Evolutionary conservation across 2,329 filamentous ascomycete genomes (phyloP), one percentile per base, ranked within the genome.

Genomic region (Cordyceps cateniannulata): DNA sequence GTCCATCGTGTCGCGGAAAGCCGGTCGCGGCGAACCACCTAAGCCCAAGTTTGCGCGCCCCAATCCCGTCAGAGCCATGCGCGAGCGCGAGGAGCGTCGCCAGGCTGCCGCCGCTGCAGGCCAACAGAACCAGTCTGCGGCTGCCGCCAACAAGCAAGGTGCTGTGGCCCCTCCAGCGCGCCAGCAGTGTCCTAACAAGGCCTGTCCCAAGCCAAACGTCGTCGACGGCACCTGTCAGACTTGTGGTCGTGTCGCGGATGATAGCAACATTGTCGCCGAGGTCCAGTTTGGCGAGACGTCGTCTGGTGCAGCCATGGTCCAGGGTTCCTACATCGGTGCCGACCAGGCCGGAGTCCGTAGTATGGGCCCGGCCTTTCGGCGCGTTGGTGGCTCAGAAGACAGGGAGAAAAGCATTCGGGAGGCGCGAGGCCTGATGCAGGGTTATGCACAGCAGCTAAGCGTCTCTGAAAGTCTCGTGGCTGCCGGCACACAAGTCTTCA

Each of bases 241-340:
- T 51, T 98, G 95, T 73, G 93, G 92, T 81, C 87, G 85, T 63
- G 85, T 96, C 66, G 85, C 93, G 60, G 88, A 90, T 67, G 89
- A 96, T 70, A 87, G 86, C 71, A 92, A 96, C 69, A 96, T 98
- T 64, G 93, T 97, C 62, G 85, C 91, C 53, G 95, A 99, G 73
- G 85, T 98, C 64, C 88, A 88, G 24, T 99, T 98, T 70, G 92
- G 92, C 65, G 93, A 99, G 77, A 89, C 86, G 29, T 85, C 90
- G 0, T 87, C 85, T 38, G 95, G 95, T 68, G 91, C 90, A 53
- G 93, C 93, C 57, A 84, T 96, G 55, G 91, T 97, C 20, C 91
- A 97, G 72, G 95, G 95, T 72, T 93, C 88, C 64, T 96, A 88
- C 70, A 86, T 99, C 63, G 88, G 86, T 59, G 90, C 91, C 62